Conservation (phyloP, 176 grass and related monocot genomes). For the Triticum dicoccoides region DNA sequence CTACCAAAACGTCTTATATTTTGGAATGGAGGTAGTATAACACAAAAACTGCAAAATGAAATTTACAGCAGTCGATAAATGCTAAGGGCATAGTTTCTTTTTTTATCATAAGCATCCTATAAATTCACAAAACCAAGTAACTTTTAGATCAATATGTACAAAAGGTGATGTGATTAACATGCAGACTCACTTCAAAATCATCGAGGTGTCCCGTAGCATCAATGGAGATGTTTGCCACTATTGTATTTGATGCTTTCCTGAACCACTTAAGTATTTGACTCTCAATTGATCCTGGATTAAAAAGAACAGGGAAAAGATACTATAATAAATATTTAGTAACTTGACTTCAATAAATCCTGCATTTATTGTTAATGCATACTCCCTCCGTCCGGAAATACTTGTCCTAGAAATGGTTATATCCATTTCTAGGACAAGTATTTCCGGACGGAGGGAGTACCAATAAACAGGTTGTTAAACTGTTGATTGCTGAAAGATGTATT, state of each 20-base stretch:
- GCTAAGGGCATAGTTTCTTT: neutral
- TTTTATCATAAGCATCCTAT: neutral
- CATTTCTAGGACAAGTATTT: too few relatives aligned
- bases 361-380: neutral
- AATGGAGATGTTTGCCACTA: slow-evolving; percentile 65
- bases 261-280: slow-evolving; percentile 64
- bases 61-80: neutral
- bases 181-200: slow-evolving; percentile 76
- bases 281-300: slow-evolving; percentile 64
- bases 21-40: neutral
- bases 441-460: neutral
- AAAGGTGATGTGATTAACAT: slow-evolving; percentile 5
- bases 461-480: neutral
- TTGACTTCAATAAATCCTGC: slow-evolving; percentile 9
- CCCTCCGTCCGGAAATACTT: too few relatives aligned
- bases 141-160: neutral
- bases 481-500: neutral
- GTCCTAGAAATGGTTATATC: too few relatives aligned
- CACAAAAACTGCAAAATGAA: neutral
- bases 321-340: slow-evolving; percentile 5
- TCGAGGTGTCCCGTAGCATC: slow-evolving; percentile 58
- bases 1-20: too few relatives aligned
- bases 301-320: slow-evolving; percentile 7
- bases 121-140: neutral
- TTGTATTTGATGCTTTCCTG: slow-evolving; percentile 61